These are phyloP conservation scores for Pseudoperonospora humuli DNA, from an alignment of 352 stramenopile species.

Conservation along the genomic window DNA sequence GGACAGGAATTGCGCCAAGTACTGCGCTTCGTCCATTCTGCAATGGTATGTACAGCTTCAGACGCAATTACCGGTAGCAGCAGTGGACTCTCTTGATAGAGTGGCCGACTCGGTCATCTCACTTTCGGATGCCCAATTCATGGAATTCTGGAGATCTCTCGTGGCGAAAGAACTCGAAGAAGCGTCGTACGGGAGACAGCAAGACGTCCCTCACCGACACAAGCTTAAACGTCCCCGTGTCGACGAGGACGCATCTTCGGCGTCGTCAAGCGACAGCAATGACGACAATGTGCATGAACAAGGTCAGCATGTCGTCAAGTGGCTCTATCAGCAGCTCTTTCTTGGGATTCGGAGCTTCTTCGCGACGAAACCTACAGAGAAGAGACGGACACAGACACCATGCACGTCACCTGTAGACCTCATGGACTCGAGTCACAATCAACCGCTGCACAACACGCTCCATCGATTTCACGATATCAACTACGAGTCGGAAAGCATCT, in stretches of 20 bases:
- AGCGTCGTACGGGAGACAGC: slow-evolving; percentile 12
- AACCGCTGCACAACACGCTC: slow-evolving; percentile 9
- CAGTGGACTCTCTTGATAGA: slow-evolving; percentile 42
- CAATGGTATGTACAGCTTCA: slow-evolving; percentile 61
- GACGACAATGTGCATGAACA: slow-evolving; percentile 13
- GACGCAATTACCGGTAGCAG: slow-evolving; percentile 37
- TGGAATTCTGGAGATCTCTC: slow-evolving; percentile 57
- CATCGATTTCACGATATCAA: slow-evolving; percentile 10
- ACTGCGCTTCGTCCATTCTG: slow-evolving; percentile 49
- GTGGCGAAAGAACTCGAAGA: slow-evolving; percentile 40
- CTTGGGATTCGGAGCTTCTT: slow-evolving; percentile 43
- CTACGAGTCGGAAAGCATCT: too few relatives aligned
- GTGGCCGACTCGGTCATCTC: slow-evolving; percentile 50
- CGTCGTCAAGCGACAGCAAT: too few relatives aligned
- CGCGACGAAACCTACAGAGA: slow-evolving; percentile 13
- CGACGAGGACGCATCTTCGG: too few relatives aligned
- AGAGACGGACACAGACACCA: slow-evolving; percentile 48
- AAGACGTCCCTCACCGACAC: too few relatives aligned
- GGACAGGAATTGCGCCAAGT: slow-evolving; percentile 41
- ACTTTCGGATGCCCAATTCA: slow-evolving; percentile 57
- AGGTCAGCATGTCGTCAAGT: slow-evolving; percentile 33
- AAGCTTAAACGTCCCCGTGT: too few relatives aligned
- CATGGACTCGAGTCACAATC: slow-evolving; percentile 24
- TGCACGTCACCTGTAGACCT: slow-evolving; percentile 51
- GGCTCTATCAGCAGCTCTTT: slow-evolving; percentile 47